A percentile compares a stretch with the other conserved stretches of the same genome.
Conservation (phyloP, 768 basidiomycete genomes). For the Scleroderma bovista region DNA sequence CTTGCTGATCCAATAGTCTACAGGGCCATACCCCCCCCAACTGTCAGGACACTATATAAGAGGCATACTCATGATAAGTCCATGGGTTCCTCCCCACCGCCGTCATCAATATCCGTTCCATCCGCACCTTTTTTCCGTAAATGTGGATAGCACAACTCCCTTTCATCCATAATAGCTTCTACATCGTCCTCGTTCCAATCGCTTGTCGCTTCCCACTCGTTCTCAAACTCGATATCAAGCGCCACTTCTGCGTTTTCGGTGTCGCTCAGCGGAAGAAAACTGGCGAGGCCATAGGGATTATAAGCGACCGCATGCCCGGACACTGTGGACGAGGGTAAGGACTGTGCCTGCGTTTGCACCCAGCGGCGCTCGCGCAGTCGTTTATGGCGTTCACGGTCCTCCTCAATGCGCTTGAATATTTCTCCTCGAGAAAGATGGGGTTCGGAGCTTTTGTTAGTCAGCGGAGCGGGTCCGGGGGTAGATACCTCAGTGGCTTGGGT, state of each 20-base stretch:
- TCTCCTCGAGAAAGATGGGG: conserved; percentile 53
- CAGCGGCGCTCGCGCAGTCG: conserved; percentile 85
- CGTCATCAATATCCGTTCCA: conserved; percentile 26
- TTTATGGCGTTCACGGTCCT: conserved; percentile 90
- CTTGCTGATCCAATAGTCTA: too few species aligned
- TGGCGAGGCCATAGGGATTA: conserved; percentile 12
- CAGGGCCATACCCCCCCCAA: too few species aligned
- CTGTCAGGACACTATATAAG: too few species aligned
- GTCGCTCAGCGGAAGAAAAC: conserved; percentile 31
- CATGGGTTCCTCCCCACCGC: conserved; percentile 38
- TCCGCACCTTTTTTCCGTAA: conserved; percentile 8
- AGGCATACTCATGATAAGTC: conserved; percentile 33
- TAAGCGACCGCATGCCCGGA: conserved; percentile 3
- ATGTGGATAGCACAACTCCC: conserved; percentile 59
- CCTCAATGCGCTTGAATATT: conserved; percentile 82
- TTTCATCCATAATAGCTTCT: conserved; percentile 68
- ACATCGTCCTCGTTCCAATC: conserved; percentile 90
- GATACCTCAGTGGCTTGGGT: conserved; percentile 12
- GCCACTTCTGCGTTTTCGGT: conserved; percentile 48
- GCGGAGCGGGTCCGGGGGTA: conserved; percentile 12
- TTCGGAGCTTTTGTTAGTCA: conserved; percentile 12
- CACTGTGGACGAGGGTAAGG: neutral
- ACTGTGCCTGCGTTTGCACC: conserved; percentile 72
- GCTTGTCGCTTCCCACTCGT: conserved; percentile 85
- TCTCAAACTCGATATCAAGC: conserved; percentile 81